Evolutionary conservation across 2,329 filamentous ascomycete species (phyloP), one percentile per base, ranked within the genome.

Genomic region (Phaeosphaeriaceae sp.): DNA sequence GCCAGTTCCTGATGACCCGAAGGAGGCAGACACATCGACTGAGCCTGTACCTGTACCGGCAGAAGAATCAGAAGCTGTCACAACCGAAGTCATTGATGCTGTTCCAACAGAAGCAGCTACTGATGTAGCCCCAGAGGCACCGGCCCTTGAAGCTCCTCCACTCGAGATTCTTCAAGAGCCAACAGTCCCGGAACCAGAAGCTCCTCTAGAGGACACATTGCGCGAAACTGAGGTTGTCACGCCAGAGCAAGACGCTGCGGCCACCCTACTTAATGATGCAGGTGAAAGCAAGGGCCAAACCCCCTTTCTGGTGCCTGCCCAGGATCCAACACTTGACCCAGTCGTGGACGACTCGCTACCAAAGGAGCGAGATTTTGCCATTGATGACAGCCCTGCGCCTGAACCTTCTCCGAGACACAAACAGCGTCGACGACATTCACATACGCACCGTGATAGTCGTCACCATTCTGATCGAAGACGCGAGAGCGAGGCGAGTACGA

Each of bases 401-500:
- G 69, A 67, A 25, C 57, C 67, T 46, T 64, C 65, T 19, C 54
- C 60, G 20, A 65, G 57, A 52, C 72, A 73, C 24, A 75, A 70
- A 52, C 64, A 64, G 22, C 62, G 68, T 4, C 67, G 74, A 15
- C 66, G 73, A 19, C 66, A 73, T 51, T 76, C 74, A 7, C 65
- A 75, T 31, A 60, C 71, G 4, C 61, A 72, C 33, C 64, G 67
- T 22, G 73, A 73, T 7, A 58, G 68, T 21, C 70, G 65, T 22
- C 67, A 70, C n/a, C 60, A 62, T 20, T 73, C 71, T 1, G 58
- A 67, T 48, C 66, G 67, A 15, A 65, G 73, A 50, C 70, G 69
- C 21, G 73, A 76, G 49, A 76, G 73, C 51, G 73, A 73, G 50
- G 62, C 69, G 10, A 71, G 66, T 44, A 65, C 60, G 6, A 69